Evolutionary conservation across 257 asterid genomes (phyloP), one percentile per base, ranked within the genome.

Genomic region (Plantago major): DNA sequence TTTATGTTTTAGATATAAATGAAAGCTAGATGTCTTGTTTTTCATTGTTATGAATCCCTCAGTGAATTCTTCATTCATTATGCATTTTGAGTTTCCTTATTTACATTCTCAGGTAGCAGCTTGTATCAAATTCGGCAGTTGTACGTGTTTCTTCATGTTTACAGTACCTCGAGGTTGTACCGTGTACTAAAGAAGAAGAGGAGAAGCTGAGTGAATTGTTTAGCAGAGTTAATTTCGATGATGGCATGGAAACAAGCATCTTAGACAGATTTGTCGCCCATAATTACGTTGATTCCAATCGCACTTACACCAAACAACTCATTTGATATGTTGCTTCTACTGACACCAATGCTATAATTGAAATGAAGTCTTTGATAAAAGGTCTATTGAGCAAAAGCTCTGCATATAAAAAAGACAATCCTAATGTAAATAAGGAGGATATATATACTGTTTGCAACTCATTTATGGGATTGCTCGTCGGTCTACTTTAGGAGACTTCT

Each of bases 121-220:
- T 15, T 79, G 95, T 45, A 81, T 91, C 77, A 86, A 86, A 73
- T 91, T 91, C 63, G 43, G 69, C 60, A 76, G 84, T 75, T 81
- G n/a, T n/a, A n/a, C n/a, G 92, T 54, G 77, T 84, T 70, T 73
- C 81, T 43, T 76, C 94, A 3, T 88, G 96, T 71, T 72, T 91
- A 59, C 77, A 82, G 64, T 91, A 82, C 75, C 84, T 91, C 38
- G 96, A 86, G 73, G 96, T 95, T 37, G 88, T 91, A 59, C 98
- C 98, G 10, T 91, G 98, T 91, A 75, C 87, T 0, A 96, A 91
- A 73, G 95, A 88, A 74, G 98, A 91, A n/a, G n/a, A n/a, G n/a
- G n/a, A n/a, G n/a, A n/a, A n/a, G n/a, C n/a, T n/a, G n/a, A n/a
- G n/a, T n/a, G 73, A 68, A 45, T 69, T 88, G 67, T 82, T 89